Evolutionary conservation across 495 filamentous ascomycete species (phyloP), one percentile per base, ranked within the genome.

Genomic region (Achaetomiella virescens): DNA sequence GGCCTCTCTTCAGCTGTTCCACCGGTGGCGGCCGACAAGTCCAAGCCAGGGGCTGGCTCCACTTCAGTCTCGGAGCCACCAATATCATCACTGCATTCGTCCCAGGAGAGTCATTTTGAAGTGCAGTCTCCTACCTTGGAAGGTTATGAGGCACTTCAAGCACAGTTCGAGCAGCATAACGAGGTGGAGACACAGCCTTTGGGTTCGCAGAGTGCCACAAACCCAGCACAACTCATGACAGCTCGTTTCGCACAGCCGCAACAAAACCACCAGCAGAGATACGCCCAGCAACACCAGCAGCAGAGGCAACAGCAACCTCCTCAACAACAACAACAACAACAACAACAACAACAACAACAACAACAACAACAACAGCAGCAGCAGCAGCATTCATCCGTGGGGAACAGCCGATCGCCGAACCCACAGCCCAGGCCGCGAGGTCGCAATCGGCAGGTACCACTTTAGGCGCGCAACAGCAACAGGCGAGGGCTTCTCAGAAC

Each of bases 71-170:
- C 50, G 11, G 66, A 61, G 12, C 10, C 60, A 5, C 22, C 59
- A 4, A 51, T 61, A 12, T 17, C 59, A n/a, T 54, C 66, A n/a
- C 17, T 59, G 9, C 60, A 58, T 7, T 61, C 66, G 18, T 56
- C 68, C 5, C 54, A 59, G 1, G 61, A 65, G 21, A 43, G 36
- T 31, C 64, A 65, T 15, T 67, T 65, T 29, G 68, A 61, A 27
- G 61, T 61, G 6, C 68, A 68, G 24, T 70, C 68, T 25, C 66
- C 68, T 4, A 64, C 61, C 20, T 60, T 67, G 56, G 66, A 69
- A n/a, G 63, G 61, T 49, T 67, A 65, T 27, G 64, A 67, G 15
- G 64, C 66, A 38, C 56, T 69, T 25, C 63, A 70, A 52, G 68
- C 64, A 7, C 68, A 69, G 40, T 38, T 67, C 3, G 66, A 65